Conservation (phyloP, 106 monocot genomes). For the Phalaenopsis aphrodite region DNA sequence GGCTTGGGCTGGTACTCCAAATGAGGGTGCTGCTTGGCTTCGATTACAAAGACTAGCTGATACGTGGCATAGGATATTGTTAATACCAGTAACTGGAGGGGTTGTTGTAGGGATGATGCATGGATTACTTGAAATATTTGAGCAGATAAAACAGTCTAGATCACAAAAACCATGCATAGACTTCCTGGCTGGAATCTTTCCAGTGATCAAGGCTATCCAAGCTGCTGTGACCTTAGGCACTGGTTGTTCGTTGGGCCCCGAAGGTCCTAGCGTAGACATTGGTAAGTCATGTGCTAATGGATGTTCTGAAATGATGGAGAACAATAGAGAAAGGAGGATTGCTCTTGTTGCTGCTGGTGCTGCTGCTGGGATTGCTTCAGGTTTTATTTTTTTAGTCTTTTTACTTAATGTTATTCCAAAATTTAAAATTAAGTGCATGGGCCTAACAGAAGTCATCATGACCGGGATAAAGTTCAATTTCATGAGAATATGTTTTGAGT, state of each 20-base stretch:
- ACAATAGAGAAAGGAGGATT: conserved; percentile 93
- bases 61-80: conserved; percentile 95
- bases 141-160: conserved; percentile 82
- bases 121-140: conserved; percentile 94
- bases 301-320: conserved; percentile 99
- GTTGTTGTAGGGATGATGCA: conserved; percentile 99
- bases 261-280: conserved; percentile 98
- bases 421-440: background rate
- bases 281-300: conserved; percentile 97
- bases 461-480: background rate
- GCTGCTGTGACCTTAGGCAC: conserved; percentile 98
- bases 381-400: conserved; percentile 22
- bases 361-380: conserved; percentile 99
- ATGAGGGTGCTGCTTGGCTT: conserved; percentile 98
- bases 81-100: conserved; percentile 96
- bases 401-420: background rate
- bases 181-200: conserved; percentile 72
- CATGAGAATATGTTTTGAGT: background rate
- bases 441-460: background rate
- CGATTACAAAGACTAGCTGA: conserved; percentile 83
- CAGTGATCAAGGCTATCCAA: conserved; percentile 89
- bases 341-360: conserved; percentile 98
- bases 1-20: conserved; percentile 99
- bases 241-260: conserved; percentile 97
- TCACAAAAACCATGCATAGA: conserved; percentile 61